A percentile compares a stretch with the other conserved stretches of the same genome.
Conservation (phyloP, 108 stramenopile species). For the Schizochytrium sp. region DNA sequence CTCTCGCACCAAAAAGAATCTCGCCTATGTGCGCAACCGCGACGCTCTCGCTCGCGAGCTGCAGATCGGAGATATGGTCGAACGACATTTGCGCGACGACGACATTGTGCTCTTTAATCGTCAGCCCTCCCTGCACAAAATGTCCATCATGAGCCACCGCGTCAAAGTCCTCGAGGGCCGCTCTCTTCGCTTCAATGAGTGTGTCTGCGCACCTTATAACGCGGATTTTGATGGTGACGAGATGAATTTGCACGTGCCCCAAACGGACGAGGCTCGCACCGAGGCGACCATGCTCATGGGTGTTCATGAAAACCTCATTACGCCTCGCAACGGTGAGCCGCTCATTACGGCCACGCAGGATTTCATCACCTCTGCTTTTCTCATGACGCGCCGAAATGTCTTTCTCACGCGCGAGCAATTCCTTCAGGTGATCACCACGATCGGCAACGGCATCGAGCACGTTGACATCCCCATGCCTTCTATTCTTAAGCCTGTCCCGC, state of each 20-base stretch:
- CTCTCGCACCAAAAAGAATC: conserved; percentile 40
- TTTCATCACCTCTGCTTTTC: conserved; percentile 84
- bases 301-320: conserved; percentile 84
- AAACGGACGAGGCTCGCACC: conserved; percentile 96
- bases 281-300: conserved; percentile 88
- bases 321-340: conserved; percentile 95
- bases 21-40: not conserved
- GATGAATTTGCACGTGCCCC: conserved; percentile 98
- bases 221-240: conserved; percentile 99
- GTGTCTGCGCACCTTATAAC: conserved; percentile 96
- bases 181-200: conserved; percentile 97
- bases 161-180: conserved; percentile 87
- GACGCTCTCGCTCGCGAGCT: conserved; percentile 59
- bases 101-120: conserved; percentile 98
- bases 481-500: conserved; percentile 72
- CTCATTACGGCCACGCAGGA: conserved; percentile 90
- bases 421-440: conserved; percentile 71
- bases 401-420: conserved; percentile 82
- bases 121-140: conserved; percentile 94
- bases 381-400: conserved; percentile 83
- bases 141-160: conserved; percentile 91
- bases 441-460: conserved; percentile 79
- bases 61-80: conserved; percentile 85
- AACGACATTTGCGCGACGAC: conserved; percentile 94
- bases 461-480: conserved; percentile 82